phyloP scores from a whole-genome alignment of 2,329 filamentous ascomycete species.

The Colletotrichum melonis region DNA sequence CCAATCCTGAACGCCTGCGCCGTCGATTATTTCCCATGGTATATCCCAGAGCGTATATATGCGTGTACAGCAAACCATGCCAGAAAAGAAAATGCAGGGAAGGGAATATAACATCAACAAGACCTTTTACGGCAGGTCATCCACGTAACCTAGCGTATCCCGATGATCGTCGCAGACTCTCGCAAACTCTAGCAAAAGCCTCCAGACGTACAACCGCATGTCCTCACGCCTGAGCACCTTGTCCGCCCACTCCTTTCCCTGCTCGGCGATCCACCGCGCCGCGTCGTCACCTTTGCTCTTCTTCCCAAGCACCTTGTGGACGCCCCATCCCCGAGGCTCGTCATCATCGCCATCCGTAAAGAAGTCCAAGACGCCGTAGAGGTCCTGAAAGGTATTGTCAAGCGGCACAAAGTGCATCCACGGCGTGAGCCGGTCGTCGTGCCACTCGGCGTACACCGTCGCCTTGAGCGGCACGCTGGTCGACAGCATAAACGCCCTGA shows the following conservation, averaged over 20 bases:
- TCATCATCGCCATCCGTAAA: constrained; percentile 63
- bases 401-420: constrained; percentile 82
- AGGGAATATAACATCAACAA: neutral
- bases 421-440: constrained; percentile 74
- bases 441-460: constrained; percentile 81
- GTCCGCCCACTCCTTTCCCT: constrained; percentile 70
- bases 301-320: constrained; percentile 26
- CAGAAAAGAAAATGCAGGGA: neutral
- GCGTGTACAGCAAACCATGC: neutral
- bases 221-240: constrained; percentile 72
- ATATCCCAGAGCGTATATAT: neutral
- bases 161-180: constrained; percentile 59
- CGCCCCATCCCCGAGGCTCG: constrained; percentile 16
- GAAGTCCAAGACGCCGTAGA: constrained; percentile 74
- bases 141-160: constrained; percentile 56
- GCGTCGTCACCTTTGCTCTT: constrained; percentile 58
- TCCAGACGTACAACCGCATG: constrained; percentile 74
- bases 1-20: neutral
- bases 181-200: constrained; percentile 69
- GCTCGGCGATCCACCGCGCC: constrained; percentile 69
- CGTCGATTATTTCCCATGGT: neutral
- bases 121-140: constrained; percentile 47
- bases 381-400: constrained; percentile 74
- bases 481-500: constrained; percentile 71
- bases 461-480: constrained; percentile 77